These are phyloP conservation scores for Panicum miliaceum DNA, from an alignment of 176 grass and related monocot species.

Conservation along the genomic window DNA sequence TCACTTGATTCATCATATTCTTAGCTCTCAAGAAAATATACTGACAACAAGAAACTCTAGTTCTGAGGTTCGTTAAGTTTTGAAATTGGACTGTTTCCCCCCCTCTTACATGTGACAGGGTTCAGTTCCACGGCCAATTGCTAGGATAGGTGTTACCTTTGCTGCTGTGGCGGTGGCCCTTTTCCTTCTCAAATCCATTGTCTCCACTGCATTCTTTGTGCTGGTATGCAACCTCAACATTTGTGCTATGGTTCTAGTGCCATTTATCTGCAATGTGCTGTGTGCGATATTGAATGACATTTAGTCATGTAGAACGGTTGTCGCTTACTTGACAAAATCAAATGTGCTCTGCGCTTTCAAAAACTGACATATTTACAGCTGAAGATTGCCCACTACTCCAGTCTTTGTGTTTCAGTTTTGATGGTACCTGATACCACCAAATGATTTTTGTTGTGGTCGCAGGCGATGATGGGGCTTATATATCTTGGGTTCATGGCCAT, in stretches of 20 bases:
- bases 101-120: constrained; percentile 47
- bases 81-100: not conserved
- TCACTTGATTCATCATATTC: not conserved
- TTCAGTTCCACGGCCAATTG: constrained; percentile 81
- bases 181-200: constrained; percentile 78
- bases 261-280: not conserved
- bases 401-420: not conserved
- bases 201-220: constrained; percentile 84
- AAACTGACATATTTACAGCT: not conserved
- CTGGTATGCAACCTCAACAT: constrained; percentile 39
- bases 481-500: constrained; percentile 76
- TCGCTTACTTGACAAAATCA: not conserved
- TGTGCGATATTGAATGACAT: not conserved
- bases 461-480: constrained; percentile 92
- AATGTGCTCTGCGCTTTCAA: not conserved
- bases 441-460: constrained; percentile 16
- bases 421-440: not conserved
- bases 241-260: not conserved
- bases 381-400: not conserved
- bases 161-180: constrained; percentile 45
- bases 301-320: not conserved
- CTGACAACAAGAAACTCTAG: not conserved
- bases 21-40: constrained; percentile 1
- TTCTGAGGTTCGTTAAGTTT: not conserved
- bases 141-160: constrained; percentile 70